phyloP scores from a whole-genome alignment of 306 rosid species.

The Ochetophila trinervis region DNA sequence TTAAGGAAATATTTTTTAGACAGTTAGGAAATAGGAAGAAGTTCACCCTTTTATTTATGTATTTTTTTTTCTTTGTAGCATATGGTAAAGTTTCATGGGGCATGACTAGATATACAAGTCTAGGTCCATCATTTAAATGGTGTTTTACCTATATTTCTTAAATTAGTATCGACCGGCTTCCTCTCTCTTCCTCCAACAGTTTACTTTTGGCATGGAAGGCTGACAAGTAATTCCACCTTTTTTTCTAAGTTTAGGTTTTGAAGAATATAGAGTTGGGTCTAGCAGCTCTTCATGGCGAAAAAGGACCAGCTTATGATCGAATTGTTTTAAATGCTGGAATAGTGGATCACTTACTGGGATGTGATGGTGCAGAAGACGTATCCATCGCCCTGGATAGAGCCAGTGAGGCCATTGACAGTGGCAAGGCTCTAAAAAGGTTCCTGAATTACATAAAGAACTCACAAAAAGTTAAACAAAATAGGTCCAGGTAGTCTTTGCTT shows the following conservation, averaged over 20 bases:
- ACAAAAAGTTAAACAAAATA: constrained; percentile 41
- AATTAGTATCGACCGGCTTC: neutral
- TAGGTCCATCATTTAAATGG: too few species aligned
- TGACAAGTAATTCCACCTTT: constrained; percentile 16
- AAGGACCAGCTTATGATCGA: constrained; percentile 91
- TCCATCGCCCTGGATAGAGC: constrained; percentile 75
- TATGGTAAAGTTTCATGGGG: neutral
- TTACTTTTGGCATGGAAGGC: neutral
- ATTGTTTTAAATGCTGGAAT: constrained; percentile 85
- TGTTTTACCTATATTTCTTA: neutral
- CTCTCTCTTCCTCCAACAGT: constrained; percentile 2
- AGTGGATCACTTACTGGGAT: constrained; percentile 93
- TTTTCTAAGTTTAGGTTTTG: constrained; percentile 49
- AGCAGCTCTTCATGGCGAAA: constrained; percentile 75
- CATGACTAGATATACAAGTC: too few species aligned
- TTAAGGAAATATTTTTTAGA: too few species aligned
- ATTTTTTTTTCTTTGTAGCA: too few species aligned
- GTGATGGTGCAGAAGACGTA: constrained; percentile 82
- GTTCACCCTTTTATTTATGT: too few species aligned
- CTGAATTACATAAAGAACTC: constrained; percentile 75
- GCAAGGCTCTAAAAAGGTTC: constrained; percentile 76
- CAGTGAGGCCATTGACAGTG: constrained; percentile 91
- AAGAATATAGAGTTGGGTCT: constrained; percentile 89
- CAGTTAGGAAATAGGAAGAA: too few species aligned
- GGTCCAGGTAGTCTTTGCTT: constrained; percentile 3